Evolutionary conservation across 345 rosid genomes (phyloP).

Genomic region (Ceriops zippeliana): DNA sequence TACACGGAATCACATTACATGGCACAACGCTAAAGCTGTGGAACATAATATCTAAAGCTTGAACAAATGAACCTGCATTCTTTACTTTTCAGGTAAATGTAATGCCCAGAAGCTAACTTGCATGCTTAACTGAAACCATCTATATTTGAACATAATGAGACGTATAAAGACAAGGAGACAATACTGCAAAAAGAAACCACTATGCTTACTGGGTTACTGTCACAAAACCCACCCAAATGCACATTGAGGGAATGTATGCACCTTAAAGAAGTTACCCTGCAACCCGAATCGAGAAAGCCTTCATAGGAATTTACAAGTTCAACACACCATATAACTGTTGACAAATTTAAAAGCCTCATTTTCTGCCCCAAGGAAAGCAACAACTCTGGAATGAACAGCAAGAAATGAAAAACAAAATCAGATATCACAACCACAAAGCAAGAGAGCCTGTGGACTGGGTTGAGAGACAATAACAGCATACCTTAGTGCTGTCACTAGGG

Average conservation of each 20-base stretch:
- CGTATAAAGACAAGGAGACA: background rate
- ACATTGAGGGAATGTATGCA: conserved; percentile 13
- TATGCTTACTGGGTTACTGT: conserved; percentile 4
- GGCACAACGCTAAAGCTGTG: background rate
- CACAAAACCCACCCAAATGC: conserved; percentile 19
- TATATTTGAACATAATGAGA: background rate
- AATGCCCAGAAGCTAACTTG: background rate
- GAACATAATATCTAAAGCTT: conserved; percentile 1
- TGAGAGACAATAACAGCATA: conserved; percentile 23
- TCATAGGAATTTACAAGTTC: conserved; percentile 31
- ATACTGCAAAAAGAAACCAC: background rate
- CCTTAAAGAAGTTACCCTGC: conserved; percentile 20
- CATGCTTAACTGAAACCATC: background rate
- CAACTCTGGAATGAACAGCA: conserved; percentile 41
- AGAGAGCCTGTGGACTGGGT: background rate
- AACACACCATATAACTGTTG: conserved; percentile 7
- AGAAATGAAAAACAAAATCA: conserved; percentile 5
- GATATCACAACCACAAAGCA: background rate
- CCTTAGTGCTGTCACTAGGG: conserved; percentile 36
- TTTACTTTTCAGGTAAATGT: conserved; percentile 8
- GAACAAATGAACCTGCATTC: conserved; percentile 24
- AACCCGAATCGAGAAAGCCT: conserved; percentile 9
- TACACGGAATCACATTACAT: background rate
- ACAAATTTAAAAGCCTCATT: conserved; percentile 31
- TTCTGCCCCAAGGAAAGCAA: conserved; percentile 66